These are phyloP conservation scores for Sarcomyxa edulis DNA, from an alignment of 768 basidiomycete genomes.

Conservation along the genomic window DNA sequence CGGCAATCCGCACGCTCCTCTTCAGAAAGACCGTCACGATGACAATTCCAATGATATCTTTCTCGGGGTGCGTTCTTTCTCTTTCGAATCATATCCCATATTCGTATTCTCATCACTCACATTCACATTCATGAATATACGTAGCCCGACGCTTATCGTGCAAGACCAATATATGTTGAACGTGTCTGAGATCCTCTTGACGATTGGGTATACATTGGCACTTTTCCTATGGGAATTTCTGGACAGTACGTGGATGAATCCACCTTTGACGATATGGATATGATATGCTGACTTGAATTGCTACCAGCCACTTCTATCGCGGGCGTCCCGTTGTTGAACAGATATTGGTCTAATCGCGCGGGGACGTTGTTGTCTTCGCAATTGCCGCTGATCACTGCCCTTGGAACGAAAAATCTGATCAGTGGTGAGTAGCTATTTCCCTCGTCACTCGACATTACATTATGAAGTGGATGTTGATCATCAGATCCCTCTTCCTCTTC, in stretches of 20 bases:
- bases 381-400: conserved; percentile 35
- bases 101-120: too few relatives aligned
- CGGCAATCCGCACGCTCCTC: conserved; percentile 12
- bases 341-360: conserved; percentile 17
- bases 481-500: too few relatives aligned
- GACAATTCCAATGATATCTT: too few relatives aligned
- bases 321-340: conserved; percentile 1
- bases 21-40: conserved; percentile 20
- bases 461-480: too few relatives aligned
- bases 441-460: too few relatives aligned
- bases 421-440: conserved; percentile 21
- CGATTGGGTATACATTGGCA: not conserved
- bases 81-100: too few relatives aligned
- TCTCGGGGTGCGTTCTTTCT: too few relatives aligned
- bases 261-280: too few relatives aligned
- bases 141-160: too few relatives aligned
- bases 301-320: conserved; percentile 5
- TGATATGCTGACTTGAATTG: not conserved
- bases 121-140: too few relatives aligned
- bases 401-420: conserved; percentile 45
- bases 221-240: conserved; percentile 4
- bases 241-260: not conserved
- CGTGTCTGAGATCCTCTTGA: conserved; percentile 17
- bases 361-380: conserved; percentile 26
- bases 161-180: conserved; percentile 27